Base-by-base conservation (phyloP, 23 red algal species). In the Gracilaria gracilis region DNA sequence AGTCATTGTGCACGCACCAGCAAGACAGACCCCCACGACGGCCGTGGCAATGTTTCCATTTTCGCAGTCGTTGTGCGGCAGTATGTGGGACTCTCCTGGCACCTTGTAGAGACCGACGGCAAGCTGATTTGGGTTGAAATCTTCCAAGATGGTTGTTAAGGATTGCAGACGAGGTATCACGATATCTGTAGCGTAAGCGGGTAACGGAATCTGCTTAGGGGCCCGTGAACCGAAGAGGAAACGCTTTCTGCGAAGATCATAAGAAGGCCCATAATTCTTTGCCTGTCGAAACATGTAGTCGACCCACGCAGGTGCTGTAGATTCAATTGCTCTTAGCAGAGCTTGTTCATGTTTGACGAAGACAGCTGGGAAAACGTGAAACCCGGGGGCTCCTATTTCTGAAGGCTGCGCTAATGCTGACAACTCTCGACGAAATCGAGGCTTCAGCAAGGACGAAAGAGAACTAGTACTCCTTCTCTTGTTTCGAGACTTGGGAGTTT, bases 11-110 rank as follows among this genome's bases (percentile, higher is more conserved):
- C 79, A 82, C 0, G 89, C 89, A n/a, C 57, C 89, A 5, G 71
- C 89, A 6, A 92, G 40, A 77, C 89, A 92, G 32, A 92, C 89
- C 2, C 89, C 89, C 23, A 84, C 89, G 1, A 92, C 89, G 9
- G 89, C 89, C 0, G 80, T 84, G 17, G 57, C 67, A 82, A 92
- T 82, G 28, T 84, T 35, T 46, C 78, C 89, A 29, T 38, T 84
- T 27, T 92, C 89, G 31, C 80, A 84, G 38, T 92, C 89, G 67
- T 92, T 92, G 76, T 92, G 89, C 9, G 89, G 89, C 33, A 74
- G 50, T n/a, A 92, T 92, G 61, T 82, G 79, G 57, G 62, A 59
- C 33, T 84, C 79, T 64, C 70, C 54, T 39, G 58, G 79, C 32
- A 58, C 61, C 29, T 69, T 47, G 59, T 92, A 92, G 20, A 72